These are phyloP conservation scores for Coemansia sp. DNA, from an alignment of 192 early-diverging fungal genomes.

Conservation along the genomic window DNA sequence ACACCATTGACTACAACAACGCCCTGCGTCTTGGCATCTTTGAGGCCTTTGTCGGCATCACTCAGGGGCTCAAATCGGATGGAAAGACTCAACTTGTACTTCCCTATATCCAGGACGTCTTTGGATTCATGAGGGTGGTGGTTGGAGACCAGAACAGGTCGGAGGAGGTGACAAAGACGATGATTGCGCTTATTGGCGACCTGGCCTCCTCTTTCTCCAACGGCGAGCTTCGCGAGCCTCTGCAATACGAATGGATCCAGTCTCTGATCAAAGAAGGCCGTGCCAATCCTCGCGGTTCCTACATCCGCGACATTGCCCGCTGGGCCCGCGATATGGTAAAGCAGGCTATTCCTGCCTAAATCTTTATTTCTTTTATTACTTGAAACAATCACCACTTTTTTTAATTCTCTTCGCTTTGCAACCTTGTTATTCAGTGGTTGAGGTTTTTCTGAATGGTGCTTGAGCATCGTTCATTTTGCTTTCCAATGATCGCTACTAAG, in stretches of 20 bases:
- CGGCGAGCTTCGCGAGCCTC: constrained; percentile 67
- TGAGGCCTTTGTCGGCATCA: constrained; percentile 96
- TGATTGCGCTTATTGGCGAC: constrained; percentile 93
- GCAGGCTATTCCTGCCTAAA: constrained; percentile 35
- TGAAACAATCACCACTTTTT: neutral
- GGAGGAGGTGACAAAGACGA: constrained; percentile 67
- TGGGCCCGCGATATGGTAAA: constrained; percentile 56
- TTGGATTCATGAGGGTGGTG: constrained; percentile 75
- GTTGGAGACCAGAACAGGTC: constrained; percentile 63
- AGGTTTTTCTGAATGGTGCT: no score
- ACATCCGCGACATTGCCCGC: constrained; percentile 43
- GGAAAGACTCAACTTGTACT: constrained; percentile 65
- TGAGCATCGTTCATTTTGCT: no score
- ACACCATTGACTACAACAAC: constrained; percentile 86
- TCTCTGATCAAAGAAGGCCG: constrained; percentile 78
- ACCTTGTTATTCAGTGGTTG: no score
- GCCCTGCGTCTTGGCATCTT: constrained; percentile 82
- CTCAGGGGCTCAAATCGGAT: constrained; percentile 84
- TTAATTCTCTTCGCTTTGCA: neutral
- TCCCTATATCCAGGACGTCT: constrained; percentile 68
- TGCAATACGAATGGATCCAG: constrained; percentile 76
- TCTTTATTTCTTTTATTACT: neutral
- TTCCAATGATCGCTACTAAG: no score
- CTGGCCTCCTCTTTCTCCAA: constrained; percentile 85
- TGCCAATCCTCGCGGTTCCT: constrained; percentile 52